phyloP scores from a whole-genome alignment of 495 filamentous ascomycete genomes.

The Penicillium psychrofluorescens region DNA sequence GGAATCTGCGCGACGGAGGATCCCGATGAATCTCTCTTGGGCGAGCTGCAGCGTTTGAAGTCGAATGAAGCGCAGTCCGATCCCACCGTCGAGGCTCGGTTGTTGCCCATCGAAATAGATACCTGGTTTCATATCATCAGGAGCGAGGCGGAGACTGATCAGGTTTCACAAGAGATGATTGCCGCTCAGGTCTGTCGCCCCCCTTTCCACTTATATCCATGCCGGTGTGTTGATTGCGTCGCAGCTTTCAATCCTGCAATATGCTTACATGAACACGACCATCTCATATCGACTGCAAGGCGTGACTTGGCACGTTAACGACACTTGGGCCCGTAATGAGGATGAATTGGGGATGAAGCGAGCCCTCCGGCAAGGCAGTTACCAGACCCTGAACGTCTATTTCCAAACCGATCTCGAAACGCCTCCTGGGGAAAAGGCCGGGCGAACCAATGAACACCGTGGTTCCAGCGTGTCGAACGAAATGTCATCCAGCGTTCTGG shows the following conservation, averaged over 20 bases:
- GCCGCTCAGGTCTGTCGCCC: conserved; percentile 22
- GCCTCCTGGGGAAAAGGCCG: conserved; percentile 8
- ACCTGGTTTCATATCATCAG: conserved; percentile 44
- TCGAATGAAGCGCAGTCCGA: conserved; percentile 6
- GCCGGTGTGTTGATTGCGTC: neutral
- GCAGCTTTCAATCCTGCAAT: conserved; percentile 35
- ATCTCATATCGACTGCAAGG: conserved; percentile 55
- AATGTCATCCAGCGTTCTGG: conserved; percentile 31
- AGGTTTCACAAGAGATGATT: conserved; percentile 35
- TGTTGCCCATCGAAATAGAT: conserved; percentile 34
- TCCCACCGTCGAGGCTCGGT: conserved; percentile 14
- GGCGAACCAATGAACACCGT: conserved; percentile 6
- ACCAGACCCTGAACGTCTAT: conserved; percentile 44
- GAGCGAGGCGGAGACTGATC: conserved; percentile 21
- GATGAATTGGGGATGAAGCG: conserved; percentile 59
- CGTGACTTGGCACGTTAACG: conserved; percentile 66
- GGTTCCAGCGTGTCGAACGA: conserved; percentile 7
- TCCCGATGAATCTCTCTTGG: conserved; percentile 22
- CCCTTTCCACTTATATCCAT: neutral
- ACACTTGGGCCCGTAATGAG: conserved; percentile 56
- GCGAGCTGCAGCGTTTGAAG: conserved; percentile 20
- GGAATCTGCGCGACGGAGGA: conserved; percentile 33
- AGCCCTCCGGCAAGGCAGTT: conserved; percentile 48
- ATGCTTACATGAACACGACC: conserved; percentile 31
- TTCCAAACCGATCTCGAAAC: conserved; percentile 42